Conservation (phyloP, 768 basidiomycete genomes). For the Pleurotus pulmonarius region DNA sequence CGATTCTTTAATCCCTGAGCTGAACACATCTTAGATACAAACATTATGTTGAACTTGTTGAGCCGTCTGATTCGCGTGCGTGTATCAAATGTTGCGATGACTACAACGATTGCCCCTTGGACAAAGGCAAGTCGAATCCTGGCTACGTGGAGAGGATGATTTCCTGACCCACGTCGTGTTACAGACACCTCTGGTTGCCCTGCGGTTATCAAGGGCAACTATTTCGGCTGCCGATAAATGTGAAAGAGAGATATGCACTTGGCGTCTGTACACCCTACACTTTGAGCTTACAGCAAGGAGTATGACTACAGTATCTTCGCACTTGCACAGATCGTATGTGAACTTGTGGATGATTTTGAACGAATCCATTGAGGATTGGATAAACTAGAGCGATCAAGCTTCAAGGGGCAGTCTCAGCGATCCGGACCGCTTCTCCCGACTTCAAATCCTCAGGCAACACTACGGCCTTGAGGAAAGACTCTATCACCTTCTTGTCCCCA, state of each 20-base stretch:
- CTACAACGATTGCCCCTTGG: conserved; percentile 26
- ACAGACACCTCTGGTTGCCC: conserved; percentile 24
- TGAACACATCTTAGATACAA: conserved; percentile 18
- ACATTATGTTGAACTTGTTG: conserved; percentile 31
- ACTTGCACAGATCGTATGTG: no score
- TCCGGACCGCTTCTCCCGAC: background rate
- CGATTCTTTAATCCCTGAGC: background rate
- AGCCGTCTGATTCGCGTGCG: conserved; percentile 24
- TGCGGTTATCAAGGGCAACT: conserved; percentile 19
- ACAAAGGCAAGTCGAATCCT: conserved; percentile 20
- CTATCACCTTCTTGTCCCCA: background rate
- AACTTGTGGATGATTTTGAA: no score
- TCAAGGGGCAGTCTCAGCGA: no score
- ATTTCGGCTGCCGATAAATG: background rate
- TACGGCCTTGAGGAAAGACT: background rate
- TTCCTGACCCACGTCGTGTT: background rate
- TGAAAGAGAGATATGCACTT: background rate
- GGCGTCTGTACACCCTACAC: background rate
- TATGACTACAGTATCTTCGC: no score
- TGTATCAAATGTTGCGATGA: conserved; percentile 34
- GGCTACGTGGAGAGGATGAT: background rate
- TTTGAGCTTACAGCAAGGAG: background rate
- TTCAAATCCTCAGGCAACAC: background rate
- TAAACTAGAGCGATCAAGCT: no score
- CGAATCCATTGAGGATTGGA: no score